Conservation (phyloP, 768 basidiomycete species). For the Leccinum subgranulosum region DNA sequence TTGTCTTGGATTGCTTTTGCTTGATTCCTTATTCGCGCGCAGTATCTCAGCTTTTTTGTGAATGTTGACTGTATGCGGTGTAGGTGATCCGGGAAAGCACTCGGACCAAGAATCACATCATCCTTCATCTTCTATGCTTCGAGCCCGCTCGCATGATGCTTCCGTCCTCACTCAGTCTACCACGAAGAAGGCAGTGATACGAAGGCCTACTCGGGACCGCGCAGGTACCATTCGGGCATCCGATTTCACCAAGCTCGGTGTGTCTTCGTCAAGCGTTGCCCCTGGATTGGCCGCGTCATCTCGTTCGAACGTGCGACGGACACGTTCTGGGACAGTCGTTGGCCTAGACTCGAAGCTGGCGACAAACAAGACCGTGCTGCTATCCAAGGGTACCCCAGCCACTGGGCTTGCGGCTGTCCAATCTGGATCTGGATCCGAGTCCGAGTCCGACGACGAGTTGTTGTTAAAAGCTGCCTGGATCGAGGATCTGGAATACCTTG, state of each 20-base stretch:
- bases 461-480: constrained; percentile 18
- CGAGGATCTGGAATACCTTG: constrained; percentile 24
- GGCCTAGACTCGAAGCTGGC: constrained; percentile 28
- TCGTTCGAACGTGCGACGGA: constrained; percentile 33
- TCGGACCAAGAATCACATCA: constrained; percentile 8
- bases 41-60: not conserved
- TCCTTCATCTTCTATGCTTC: not conserved
- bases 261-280: constrained; percentile 2
- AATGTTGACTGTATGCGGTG: constrained; percentile 6
- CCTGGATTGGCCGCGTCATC: not conserved
- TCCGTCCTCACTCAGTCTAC: not conserved
- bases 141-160: constrained; percentile 21
- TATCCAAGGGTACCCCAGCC: not conserved
- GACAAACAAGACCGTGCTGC: not conserved
- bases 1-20: not conserved
- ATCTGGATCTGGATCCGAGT: constrained; percentile 4
- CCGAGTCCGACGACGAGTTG: constrained; percentile 26
- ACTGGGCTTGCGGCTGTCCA: not conserved
- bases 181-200: constrained; percentile 12
- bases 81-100: constrained; percentile 13
- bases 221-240: constrained; percentile 52
- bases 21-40: not conserved
- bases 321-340: constrained; percentile 49
- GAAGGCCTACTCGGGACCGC: constrained; percentile 32
- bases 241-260: constrained; percentile 31